Percentiles rank a stretch among this genome's conserved stretches.
phyloP scores from a whole-genome alignment of 331 rosid genomes.

The Malus hybrid region DNA sequence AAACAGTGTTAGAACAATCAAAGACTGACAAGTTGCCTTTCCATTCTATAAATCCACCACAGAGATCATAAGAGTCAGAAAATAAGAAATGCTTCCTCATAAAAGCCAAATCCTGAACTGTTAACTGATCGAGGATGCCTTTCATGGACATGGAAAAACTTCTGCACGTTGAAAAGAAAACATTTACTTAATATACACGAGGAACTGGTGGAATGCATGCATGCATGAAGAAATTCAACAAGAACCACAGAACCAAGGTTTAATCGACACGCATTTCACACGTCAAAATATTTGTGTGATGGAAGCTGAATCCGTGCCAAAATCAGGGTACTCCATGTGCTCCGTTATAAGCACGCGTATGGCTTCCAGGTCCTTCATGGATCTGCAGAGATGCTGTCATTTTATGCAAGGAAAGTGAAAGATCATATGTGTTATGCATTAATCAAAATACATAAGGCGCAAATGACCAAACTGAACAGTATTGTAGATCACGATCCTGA shows the following conservation, averaged over 20 bases:
- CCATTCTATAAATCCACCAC: no score
- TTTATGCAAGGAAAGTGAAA: neutral
- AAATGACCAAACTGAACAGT: no score
- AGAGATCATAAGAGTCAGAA: neutral
- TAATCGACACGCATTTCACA: neutral
- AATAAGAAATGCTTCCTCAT: neutral
- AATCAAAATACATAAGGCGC: no score
- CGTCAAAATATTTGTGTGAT: neutral
- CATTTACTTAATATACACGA: neutral
- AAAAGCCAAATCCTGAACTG: neutral
- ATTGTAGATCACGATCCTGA: no score
- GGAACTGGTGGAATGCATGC: neutral
- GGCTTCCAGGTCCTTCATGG: neutral
- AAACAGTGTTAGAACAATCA: no score
- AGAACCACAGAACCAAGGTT: neutral
- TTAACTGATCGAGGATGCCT: neutral
- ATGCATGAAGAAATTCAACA: neutral
- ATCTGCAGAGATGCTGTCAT: no score
- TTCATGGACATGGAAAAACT: neutral
- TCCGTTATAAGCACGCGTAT: neutral
- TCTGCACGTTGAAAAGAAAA: neutral
- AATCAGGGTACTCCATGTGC: neutral
- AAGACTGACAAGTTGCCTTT: no score
- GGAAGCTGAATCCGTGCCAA: neutral
- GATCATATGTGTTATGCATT: neutral